Base-by-base conservation (phyloP, 2,329 filamentous ascomycete genomes). In the Alternaria consortialis region DNA sequence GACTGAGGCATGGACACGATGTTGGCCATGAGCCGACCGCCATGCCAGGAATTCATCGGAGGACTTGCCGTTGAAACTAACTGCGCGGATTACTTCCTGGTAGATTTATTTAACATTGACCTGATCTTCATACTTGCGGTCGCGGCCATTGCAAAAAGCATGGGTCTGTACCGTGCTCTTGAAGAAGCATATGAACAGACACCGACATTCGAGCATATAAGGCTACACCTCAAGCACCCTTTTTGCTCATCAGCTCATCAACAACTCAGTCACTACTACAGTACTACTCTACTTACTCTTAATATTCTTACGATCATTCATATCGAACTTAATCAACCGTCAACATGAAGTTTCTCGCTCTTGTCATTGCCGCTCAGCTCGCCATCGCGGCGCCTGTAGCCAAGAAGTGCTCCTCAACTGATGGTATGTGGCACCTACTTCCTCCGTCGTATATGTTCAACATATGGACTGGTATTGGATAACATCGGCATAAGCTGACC, bases 251-350 rank as follows among this genome's bases (percentile, higher is more conserved):
- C 46, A 50, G 20, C 32, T 37, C 46, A 50, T 25, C 34, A 50
- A 25, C 46, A 37, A 50, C 20, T 25, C 39, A 50, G 46, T 50
- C 46, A 50, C 46, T 50, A 50, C 46, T 31, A 47, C 43, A 6
- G 2, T 50, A 50, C 32, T 37, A 27, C 13, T 13, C 5, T 40
- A 42, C 9, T 23, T 42, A 42, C 46, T 50, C 25, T 23, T 50
- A 50, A 50, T 50, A 50, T 50, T 50, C 46, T 50, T 50, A 50
- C 46, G 20, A 50, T 50, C 46, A 11, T 50, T 50, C 20, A 23
- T 4, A 50, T 25, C 31, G 32, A 50, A 50, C 5, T 50, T 36
- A 37, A 12, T 50, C 32, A 50, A 27, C 25, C 46, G 46, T 17
- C 32, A 50, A 50, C 9, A 50, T 50, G 46, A 50, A 50, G 46